Percentiles rank a stretch among this genome's conserved stretches.
Evolutionary conservation across 108 stramenopile species (phyloP).

Genomic region (Cylindrotheca fusiformis): DNA sequence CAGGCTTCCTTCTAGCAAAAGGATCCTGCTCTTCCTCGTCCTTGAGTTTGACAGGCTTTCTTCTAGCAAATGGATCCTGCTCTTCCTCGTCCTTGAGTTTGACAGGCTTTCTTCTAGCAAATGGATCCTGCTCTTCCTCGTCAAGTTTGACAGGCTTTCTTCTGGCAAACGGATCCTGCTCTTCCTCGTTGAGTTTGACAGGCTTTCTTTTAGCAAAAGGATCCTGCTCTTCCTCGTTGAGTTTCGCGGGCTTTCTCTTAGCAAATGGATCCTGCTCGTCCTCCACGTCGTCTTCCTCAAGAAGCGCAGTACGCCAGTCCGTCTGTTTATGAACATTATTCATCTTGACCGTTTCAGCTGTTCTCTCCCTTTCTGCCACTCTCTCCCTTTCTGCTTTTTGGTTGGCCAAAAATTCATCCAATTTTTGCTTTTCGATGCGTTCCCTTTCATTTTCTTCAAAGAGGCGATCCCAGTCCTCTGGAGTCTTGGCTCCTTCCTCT

Average conservation of each 20-base stretch:
- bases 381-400: not conserved
- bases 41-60: not conserved
- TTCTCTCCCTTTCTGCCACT: no score
- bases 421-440: constrained; percentile 23
- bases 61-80: not conserved
- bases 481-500: not conserved
- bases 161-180: not conserved
- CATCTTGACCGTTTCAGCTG: not conserved
- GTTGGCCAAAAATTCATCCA: constrained; percentile 17
- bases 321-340: not conserved
- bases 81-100: constrained; percentile 3
- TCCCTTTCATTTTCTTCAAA: constrained; percentile 19
- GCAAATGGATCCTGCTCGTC: not conserved
- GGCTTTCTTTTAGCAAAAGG: not conserved
- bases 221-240: not conserved
- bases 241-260: not conserved
- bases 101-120: not conserved
- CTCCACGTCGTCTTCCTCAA: not conserved
- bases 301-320: constrained; percentile 9
- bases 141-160: not conserved
- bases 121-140: not conserved
- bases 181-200: not conserved
- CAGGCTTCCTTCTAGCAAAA: not conserved
- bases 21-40: not conserved
- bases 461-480: constrained; percentile 5